These are phyloP conservation scores for Wickerhamia fluorescens DNA, from an alignment of 805 yeast species.

Conservation along the genomic window DNA sequence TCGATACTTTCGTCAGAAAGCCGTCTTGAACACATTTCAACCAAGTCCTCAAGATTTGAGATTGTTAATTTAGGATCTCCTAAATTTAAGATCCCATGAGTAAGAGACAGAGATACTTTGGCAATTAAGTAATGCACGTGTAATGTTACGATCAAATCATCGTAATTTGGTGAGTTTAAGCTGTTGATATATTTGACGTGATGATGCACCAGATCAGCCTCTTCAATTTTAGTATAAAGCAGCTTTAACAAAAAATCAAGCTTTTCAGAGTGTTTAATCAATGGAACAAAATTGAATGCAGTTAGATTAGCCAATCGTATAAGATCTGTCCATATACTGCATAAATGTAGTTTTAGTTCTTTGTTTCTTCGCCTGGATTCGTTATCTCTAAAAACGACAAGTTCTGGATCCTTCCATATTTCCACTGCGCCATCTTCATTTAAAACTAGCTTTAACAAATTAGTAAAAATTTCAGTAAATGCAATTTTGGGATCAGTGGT, in stretches of 20 bases:
- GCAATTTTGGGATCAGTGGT: slow-evolving; percentile 9
- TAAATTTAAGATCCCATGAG: slow-evolving; percentile 14
- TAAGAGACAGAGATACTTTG: slow-evolving; percentile 14
- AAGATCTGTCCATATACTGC: slow-evolving; percentile 30
- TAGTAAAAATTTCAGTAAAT: slow-evolving; percentile 14
- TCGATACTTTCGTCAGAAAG: slow-evolving; percentile 12
- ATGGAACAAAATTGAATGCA: slow-evolving; percentile 17
- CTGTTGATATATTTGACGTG: slow-evolving; percentile 17
- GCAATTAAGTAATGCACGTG: slow-evolving; percentile 25
- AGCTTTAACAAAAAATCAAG: slow-evolving; percentile 12
- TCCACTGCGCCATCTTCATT: slow-evolving; percentile 10
- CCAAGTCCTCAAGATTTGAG: slow-evolving; percentile 14
- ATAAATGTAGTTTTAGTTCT: slow-evolving; percentile 21
- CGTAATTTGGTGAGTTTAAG: slow-evolving; percentile 9
- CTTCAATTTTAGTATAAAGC: slow-evolving; percentile 15
- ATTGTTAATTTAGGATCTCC: slow-evolving; percentile 14
- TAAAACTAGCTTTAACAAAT: slow-evolving; percentile 12
- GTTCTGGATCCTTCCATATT: slow-evolving; percentile 31
- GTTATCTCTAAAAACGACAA: slow-evolving; percentile 12
- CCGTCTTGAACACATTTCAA: slow-evolving; percentile 20
- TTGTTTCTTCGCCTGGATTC: slow-evolving; percentile 11
- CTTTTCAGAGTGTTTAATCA: slow-evolving; percentile 14
- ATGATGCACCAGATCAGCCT: slow-evolving; percentile 12
- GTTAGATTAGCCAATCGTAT: slow-evolving; percentile 24
- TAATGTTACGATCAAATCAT: slow-evolving; percentile 13